Base-by-base conservation (phyloP, 2,329 filamentous ascomycete species). In the Cordyceps pruinosa region DNA sequence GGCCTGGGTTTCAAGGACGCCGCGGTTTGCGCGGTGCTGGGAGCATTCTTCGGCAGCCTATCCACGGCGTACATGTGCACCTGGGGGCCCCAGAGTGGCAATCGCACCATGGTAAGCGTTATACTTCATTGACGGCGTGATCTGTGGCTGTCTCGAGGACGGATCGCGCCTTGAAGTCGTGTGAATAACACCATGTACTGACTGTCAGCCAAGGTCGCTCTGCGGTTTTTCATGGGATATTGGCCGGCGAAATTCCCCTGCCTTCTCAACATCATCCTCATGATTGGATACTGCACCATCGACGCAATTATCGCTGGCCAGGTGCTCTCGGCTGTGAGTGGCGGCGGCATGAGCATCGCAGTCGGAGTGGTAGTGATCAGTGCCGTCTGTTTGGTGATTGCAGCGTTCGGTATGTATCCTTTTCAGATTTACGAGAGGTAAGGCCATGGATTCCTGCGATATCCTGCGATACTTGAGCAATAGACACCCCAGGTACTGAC, bases 251-350 rank as follows among this genome's bases (percentile, higher is more conserved):
- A 70, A 54, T 61, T 70, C 1, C 62, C 67, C 0, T 68, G 66
- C 4, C 55, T 68, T 9, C 65, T 68, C 19, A 67, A 66, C 50
- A 60, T 69, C 79, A 82, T 89, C 66, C 87, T 87, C 53, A 71
- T 86, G 63, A 84, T 91, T 68, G 89, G 89, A 50, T 93, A 89
- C 85, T 86, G 85, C 5, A 79, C 85, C 0, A 85, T 91, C 62
- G 93, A 94, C 66, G 81, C 83, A 56, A 91, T 94, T 61, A 88
- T 93, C 17, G 89, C 88, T 19, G 87, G 88, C 0, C 86, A 93
- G 68, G 79, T 93, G 7, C 78, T 94, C 63, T 79, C 89, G 57
- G 86, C 89, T 1, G 85, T 93, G 46, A 91, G 90, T 67, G 67
- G 70, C 46, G 67, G 66, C 5, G 70, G 80, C 50, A 83, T 92